Conservation (phyloP, 345 rosid species). For the Eucalyptus sp. region DNA sequence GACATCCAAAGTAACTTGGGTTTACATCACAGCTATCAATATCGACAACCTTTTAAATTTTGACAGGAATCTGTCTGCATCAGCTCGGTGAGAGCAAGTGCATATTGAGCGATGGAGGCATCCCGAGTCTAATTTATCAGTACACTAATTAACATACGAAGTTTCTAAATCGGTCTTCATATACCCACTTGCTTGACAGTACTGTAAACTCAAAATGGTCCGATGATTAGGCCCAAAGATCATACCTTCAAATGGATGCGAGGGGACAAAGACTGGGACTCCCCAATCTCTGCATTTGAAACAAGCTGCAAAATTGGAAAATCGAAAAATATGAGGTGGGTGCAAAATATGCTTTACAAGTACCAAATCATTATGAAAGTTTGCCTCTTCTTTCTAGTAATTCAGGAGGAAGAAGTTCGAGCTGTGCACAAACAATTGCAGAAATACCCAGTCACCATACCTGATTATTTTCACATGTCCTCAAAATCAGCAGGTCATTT, state of each 20-base stretch:
- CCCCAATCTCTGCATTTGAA: constrained; percentile 36
- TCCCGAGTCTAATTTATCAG: not conserved
- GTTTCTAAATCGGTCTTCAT: not conserved
- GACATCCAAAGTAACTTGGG: not conserved
- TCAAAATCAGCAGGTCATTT: not conserved
- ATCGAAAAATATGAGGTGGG: not conserved
- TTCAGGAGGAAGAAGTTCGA: not conserved
- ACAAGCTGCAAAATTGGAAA: constrained; percentile 27
- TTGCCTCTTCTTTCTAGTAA: not conserved
- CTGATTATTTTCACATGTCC: not conserved
- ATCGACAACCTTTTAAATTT: not conserved
- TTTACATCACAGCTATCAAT: not conserved
- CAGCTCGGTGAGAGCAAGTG: not conserved
- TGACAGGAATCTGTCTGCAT: not conserved
- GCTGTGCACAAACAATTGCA: not conserved
- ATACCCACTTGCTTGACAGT: not conserved
- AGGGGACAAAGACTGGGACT: constrained; percentile 41
- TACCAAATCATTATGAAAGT: not conserved
- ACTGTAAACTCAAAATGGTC: not conserved
- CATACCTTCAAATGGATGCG: constrained; percentile 41
- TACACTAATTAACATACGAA: not conserved
- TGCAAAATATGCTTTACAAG: not conserved
- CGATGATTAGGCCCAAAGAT: not conserved
- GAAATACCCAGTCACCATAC: not conserved
- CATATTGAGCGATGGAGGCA: not conserved